Conservation (phyloP, 305 asterid genomes). For the Fraxinus greggii region DNA sequence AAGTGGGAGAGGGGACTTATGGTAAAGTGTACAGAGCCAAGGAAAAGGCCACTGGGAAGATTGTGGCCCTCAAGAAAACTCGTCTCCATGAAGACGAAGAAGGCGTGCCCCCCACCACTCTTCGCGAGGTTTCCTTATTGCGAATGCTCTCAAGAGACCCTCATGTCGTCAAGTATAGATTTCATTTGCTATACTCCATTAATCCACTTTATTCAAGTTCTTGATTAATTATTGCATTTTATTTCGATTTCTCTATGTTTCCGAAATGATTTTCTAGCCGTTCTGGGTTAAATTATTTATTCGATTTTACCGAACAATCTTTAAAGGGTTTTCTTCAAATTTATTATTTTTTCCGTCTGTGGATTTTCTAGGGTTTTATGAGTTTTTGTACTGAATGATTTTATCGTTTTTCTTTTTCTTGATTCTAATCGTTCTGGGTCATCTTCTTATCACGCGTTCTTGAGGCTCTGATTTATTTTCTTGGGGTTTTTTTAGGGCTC, state of each 20-base stretch:
- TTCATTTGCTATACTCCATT: not conserved
- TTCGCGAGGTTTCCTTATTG: slow-evolving; percentile 75
- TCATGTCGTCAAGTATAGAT: slow-evolving; percentile 65
- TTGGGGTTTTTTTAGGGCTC: not conserved
- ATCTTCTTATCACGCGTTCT: not conserved
- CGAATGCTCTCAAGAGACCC: slow-evolving; percentile 83
- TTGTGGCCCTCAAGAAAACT: slow-evolving; percentile 89
- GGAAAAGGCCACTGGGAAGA: slow-evolving; percentile 87
- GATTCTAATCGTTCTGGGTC: not conserved
- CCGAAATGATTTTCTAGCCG: not conserved
- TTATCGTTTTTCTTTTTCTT: not conserved
- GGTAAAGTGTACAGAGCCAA: slow-evolving; percentile 93
- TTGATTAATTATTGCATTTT: not conserved
- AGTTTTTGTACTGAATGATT: not conserved
- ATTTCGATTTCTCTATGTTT: not conserved
- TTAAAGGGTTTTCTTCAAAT: not conserved
- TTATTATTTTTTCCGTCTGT: not conserved
- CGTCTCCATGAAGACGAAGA: slow-evolving; percentile 91
- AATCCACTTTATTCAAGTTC: not conserved
- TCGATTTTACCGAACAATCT: not conserved
- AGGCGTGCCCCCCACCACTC: slow-evolving; percentile 85
- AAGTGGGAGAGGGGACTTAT: slow-evolving; percentile 98
- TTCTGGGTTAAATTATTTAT: not conserved
- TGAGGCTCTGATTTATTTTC: not conserved
- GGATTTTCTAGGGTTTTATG: slow-evolving; percentile 1